Evolutionary conservation across 169 alveolate genomes (phyloP).

Genomic region (Plasmodium gonderi): DNA sequence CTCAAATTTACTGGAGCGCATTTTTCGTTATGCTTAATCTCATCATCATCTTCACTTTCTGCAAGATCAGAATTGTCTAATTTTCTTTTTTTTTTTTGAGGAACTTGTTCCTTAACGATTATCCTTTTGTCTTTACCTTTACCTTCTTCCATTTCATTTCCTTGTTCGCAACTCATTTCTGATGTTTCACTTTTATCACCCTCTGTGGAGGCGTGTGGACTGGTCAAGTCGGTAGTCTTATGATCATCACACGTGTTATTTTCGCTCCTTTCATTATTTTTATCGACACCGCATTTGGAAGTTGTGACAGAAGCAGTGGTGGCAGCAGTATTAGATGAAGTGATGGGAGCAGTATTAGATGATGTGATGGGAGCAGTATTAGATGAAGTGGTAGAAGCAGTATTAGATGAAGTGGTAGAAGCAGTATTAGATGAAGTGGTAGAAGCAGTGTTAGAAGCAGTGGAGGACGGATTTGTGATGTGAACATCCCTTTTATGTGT

Average conservation of each 20-base stretch:
- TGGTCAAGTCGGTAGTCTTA: background rate
- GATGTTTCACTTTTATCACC: background rate
- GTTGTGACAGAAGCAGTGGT: no score
- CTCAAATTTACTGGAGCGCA: background rate
- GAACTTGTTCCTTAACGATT: background rate
- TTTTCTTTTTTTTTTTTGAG: background rate
- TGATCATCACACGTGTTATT: background rate
- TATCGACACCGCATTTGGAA: background rate
- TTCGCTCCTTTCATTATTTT: background rate
- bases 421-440: no score
- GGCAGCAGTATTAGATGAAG: no score
- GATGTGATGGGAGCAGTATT: no score
- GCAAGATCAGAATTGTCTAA: background rate
- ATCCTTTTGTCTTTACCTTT: background rate
- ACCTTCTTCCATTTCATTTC: constrained; percentile 1
- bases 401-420: no score
- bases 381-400: no score
- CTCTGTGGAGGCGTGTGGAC: background rate
- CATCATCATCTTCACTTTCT: background rate
- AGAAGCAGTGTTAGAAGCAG: no score
- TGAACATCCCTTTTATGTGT: background rate
- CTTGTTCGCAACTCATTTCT: background rate
- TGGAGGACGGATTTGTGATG: background rate
- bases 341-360: no score
- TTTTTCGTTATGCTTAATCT: background rate